phyloP scores from a whole-genome alignment of 1,139 yeast genomes.

The Saccharomyces hybrid region DNA sequence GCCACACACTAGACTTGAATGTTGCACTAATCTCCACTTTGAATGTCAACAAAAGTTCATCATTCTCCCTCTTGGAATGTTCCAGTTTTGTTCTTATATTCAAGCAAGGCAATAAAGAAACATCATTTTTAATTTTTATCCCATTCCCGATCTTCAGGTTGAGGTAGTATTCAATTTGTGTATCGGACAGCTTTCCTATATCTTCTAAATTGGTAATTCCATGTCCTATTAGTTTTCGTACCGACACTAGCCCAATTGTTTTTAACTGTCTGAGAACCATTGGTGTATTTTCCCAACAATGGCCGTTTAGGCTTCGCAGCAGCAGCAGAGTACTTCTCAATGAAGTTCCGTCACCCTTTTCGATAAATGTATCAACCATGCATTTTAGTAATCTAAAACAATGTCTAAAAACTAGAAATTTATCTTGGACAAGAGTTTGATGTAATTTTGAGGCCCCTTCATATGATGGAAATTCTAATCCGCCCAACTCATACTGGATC shows the following conservation, averaged over 20 bases:
- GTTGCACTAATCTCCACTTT: constrained; percentile 26
- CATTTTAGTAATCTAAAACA: constrained; percentile 38
- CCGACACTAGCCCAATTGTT: constrained; percentile 38
- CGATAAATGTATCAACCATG: constrained; percentile 38
- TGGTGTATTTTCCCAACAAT: constrained; percentile 44
- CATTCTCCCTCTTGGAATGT: constrained; percentile 4
- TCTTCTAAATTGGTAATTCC: constrained; percentile 32
- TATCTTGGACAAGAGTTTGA: constrained; percentile 39
- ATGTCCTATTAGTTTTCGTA: constrained; percentile 35
- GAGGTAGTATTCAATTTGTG: constrained; percentile 36
- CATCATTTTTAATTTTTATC: constrained; percentile 28
- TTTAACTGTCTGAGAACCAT: constrained; percentile 40
- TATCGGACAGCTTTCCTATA: constrained; percentile 27
- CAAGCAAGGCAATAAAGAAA: constrained; percentile 32
- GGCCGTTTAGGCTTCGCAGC: constrained; percentile 36
- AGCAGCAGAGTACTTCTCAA: constrained; percentile 34
- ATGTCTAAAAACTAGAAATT: constrained; percentile 36
- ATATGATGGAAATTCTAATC: constrained; percentile 39
- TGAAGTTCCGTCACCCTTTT: constrained; percentile 37
- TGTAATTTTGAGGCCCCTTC: constrained; percentile 36
- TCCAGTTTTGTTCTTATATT: constrained; percentile 15
- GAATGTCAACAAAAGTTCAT: constrained; percentile 13
- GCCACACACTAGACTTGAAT: constrained; percentile 28
- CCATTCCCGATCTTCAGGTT: constrained; percentile 39
- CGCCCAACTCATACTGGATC: constrained; percentile 45